phyloP scores from a whole-genome alignment of 2,329 filamentous ascomycete species.

The Paraconiothyrium brasiliense region DNA sequence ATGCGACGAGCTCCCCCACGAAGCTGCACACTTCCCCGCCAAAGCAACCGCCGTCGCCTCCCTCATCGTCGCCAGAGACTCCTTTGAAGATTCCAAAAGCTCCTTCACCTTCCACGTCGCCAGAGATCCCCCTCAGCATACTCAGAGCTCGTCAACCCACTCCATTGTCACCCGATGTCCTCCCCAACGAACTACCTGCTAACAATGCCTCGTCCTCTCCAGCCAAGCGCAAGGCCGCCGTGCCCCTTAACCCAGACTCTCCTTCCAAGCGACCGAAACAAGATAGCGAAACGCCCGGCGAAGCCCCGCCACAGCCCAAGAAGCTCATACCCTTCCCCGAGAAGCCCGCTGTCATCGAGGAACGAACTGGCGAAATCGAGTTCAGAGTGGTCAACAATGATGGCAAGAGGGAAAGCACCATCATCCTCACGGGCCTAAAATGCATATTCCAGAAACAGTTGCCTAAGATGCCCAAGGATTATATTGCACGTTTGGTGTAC shows the following conservation, averaged over 20 bases:
- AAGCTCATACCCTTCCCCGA: constrained; percentile 86
- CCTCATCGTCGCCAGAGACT: background rate
- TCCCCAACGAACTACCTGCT: constrained; percentile 26
- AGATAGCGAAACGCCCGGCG: constrained; percentile 47
- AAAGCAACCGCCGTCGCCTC: background rate
- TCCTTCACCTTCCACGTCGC: constrained; percentile 16
- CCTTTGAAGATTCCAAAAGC: background rate
- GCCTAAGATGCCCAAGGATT: constrained; percentile 99
- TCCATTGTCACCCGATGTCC: constrained; percentile 2
- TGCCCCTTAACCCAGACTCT: constrained; percentile 66
- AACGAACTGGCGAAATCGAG: constrained; percentile 92
- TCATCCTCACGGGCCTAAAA: constrained; percentile 94
- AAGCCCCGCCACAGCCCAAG: constrained; percentile 55
- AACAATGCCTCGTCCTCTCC: constrained; percentile 21
- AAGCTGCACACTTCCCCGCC: background rate
- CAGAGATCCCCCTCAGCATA: constrained; percentile 24
- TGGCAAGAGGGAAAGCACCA: constrained; percentile 83
- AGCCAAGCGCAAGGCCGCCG: constrained; percentile 79
- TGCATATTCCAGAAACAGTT: constrained; percentile 99
- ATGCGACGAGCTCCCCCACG: constrained; percentile 6
- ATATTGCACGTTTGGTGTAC: constrained; percentile 96
- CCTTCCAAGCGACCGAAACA: constrained; percentile 67
- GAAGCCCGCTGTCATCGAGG: constrained; percentile 93
- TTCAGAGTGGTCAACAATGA: constrained; percentile 99
- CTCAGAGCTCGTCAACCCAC: constrained; percentile 1